Conservation (phyloP, 192 early-diverging fungal species). For the Phlyctochytrium arcticum region DNA sequence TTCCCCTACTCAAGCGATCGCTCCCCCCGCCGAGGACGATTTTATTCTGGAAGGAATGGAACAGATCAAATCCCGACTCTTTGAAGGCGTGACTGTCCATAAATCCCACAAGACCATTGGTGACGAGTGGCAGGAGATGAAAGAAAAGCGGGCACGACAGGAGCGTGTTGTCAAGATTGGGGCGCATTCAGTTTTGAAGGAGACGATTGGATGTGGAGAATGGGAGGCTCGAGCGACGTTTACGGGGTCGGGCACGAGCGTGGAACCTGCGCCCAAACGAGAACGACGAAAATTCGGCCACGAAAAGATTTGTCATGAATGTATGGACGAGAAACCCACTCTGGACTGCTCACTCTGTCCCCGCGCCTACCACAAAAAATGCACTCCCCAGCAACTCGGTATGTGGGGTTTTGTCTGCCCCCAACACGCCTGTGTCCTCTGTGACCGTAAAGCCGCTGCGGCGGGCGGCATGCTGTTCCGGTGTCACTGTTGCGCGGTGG, state of each 20-base stretch:
- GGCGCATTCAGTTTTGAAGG: slow-evolving; percentile 27
- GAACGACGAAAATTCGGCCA: background rate
- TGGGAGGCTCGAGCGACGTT: slow-evolving; percentile 34
- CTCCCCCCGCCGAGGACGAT: too few relatives aligned
- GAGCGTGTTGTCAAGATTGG: slow-evolving; percentile 32
- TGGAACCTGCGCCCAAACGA: background rate
- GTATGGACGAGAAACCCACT: background rate
- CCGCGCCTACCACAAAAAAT: slow-evolving; percentile 7
- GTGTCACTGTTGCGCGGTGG: slow-evolving; percentile 33
- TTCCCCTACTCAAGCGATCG: too few relatives aligned
- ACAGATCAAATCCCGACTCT: slow-evolving; percentile 20
- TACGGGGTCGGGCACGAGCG: background rate
- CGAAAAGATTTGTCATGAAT: slow-evolving; percentile 9
- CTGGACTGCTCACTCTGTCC: slow-evolving; percentile 15
- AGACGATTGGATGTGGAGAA: slow-evolving; percentile 29
- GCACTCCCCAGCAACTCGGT: background rate
- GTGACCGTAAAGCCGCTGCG: slow-evolving; percentile 28
- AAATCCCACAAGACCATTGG: slow-evolving; percentile 21
- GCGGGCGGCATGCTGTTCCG: slow-evolving; percentile 42
- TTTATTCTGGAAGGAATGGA: slow-evolving; percentile 31
- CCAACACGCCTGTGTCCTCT: slow-evolving; percentile 30
- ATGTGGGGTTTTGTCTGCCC: slow-evolving; percentile 18
- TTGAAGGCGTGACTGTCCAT: slow-evolving; percentile 22
- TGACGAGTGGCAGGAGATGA: slow-evolving; percentile 30
- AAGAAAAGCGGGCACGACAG: slow-evolving; percentile 26